A percentile compares a stretch with the other conserved stretches of the same genome.
Conservation (phyloP, 2,329 filamentous ascomycete genomes). For the Monosporascus sp. region DNA sequence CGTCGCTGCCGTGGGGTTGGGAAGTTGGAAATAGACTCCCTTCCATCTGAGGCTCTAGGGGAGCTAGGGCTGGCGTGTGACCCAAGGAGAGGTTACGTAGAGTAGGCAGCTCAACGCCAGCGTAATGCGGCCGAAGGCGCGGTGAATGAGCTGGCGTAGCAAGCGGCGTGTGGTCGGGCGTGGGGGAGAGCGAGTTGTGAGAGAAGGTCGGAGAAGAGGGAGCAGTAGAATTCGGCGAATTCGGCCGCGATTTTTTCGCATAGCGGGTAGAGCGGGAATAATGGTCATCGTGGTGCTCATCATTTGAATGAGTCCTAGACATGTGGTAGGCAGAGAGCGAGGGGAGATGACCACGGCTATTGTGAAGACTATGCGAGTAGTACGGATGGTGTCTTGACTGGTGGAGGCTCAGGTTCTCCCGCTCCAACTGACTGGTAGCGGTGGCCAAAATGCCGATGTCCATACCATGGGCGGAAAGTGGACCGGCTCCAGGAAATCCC, state of each 20-base stretch:
- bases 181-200: conserved; percentile 90
- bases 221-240: conserved; percentile 91
- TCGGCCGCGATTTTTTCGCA: conserved; percentile 84
- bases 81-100: conserved; percentile 61
- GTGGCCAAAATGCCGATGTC: conserved; percentile 58
- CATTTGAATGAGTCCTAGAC: conserved; percentile 80
- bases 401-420: conserved; percentile 46
- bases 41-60: conserved; percentile 53
- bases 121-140: conserved; percentile 69
- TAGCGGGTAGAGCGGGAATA: conserved; percentile 64
- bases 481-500: conserved; percentile 33
- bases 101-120: conserved; percentile 76
- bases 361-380: conserved; percentile 42
- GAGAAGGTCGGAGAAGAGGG: conserved; percentile 96
- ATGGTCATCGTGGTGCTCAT: conserved; percentile 71
- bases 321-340: conserved; percentile 88
- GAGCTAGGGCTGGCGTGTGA: conserved; percentile 51
- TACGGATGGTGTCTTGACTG: conserved; percentile 48
- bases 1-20: conserved; percentile 49
- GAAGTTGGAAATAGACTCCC: conserved; percentile 36
- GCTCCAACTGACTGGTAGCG: conserved; percentile 56
- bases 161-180: conserved; percentile 96
- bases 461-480: conserved; percentile 31
- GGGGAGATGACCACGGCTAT: conserved; percentile 59
- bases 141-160: conserved; percentile 94